Evolutionary conservation across 495 filamentous ascomycete genomes (phyloP), one percentile per base, ranked within the genome.

Genomic region (Tuber microsphaerosporum): DNA sequence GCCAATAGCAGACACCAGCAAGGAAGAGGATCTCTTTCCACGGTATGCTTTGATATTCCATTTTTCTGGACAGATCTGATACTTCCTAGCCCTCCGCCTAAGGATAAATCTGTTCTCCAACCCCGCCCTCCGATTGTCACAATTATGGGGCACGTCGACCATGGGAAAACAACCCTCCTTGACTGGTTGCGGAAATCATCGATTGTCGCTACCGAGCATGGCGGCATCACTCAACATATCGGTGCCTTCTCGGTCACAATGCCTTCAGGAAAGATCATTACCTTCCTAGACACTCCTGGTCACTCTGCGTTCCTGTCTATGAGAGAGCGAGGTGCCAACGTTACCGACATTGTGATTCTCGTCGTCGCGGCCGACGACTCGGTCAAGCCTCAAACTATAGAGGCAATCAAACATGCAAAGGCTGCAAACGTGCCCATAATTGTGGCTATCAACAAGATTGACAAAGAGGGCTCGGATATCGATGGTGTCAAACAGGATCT

Each of bases 71-170:
- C 20, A 71, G 5, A 44, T 76, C 74, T 80, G 48, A 80, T 46
- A 45, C 19, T 43, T 41, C 65, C 17, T 6, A 81, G 88, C 10
- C 91, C 92, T 1, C 86, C 88, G 20, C 86, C 89, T 9, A 90
- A 92, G 79, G 93, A 97, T 80, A 88, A 87, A 42, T 91, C 91
- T 2, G 75, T 83, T 9, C 83, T 97, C 65, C 94, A 93, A 1
- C 80, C 86, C 10, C 88, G 96, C 61, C 94, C 96, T 12, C 96
- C 96, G 8, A 92, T 99, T 20, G 95, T 99, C 61, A 99, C 96
- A 20, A 98, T 99, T 82, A 99, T 99, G 96, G 96, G 96, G 10
- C 96, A 99, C 79, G 96, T 99, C 79, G 96, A 99, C 82, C 96
- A 99, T 83, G 96, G 96, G 43, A 99, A 99, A 86, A 99, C 96